phyloP scores from a whole-genome alignment of 2,329 filamentous ascomycete species.

The Aspergillus arachidicola region DNA sequence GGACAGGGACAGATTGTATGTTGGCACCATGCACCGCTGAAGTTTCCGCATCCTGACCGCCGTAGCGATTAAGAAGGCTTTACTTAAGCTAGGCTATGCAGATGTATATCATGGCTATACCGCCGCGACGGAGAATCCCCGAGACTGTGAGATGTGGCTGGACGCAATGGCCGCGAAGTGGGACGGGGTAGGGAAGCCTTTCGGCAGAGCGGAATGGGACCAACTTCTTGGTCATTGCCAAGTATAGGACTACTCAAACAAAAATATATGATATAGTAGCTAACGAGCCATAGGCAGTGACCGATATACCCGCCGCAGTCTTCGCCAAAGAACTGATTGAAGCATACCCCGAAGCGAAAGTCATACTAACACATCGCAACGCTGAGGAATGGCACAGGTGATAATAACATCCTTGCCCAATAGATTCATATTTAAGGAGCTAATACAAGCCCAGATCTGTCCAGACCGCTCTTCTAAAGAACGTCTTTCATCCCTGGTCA shows the following conservation, averaged over 20 bases:
- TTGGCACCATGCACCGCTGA: no score
- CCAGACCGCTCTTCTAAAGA: no score
- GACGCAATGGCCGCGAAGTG: conserved; percentile 62
- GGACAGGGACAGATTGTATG: conserved; percentile 65
- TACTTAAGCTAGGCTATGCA: conserved; percentile 56
- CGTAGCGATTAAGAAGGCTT: no score
- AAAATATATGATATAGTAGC: neutral
- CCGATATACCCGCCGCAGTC: conserved; percentile 19
- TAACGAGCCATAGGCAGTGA: conserved; percentile 3
- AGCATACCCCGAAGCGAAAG: conserved; percentile 27
- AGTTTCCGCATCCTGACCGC: no score
- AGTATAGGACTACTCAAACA: neutral
- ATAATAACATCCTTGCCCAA: neutral
- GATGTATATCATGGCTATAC: conserved; percentile 66
- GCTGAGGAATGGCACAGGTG: conserved; percentile 27
- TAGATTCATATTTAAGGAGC: neutral
- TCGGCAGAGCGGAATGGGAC: conserved; percentile 8
- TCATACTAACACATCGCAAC: conserved; percentile 25
- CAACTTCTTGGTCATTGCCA: conserved; percentile 15
- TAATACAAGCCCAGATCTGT: conserved; percentile 18
- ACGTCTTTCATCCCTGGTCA: no score
- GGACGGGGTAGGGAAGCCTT: conserved; percentile 52
- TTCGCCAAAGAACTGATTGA: conserved; percentile 28
- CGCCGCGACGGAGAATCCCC: conserved; percentile 63
- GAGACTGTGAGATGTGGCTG: conserved; percentile 58